Evolutionary conservation across 2,329 filamentous ascomycete genomes (phyloP), one percentile per base, ranked within the genome.

Genomic region (Talaromyces sp.): DNA sequence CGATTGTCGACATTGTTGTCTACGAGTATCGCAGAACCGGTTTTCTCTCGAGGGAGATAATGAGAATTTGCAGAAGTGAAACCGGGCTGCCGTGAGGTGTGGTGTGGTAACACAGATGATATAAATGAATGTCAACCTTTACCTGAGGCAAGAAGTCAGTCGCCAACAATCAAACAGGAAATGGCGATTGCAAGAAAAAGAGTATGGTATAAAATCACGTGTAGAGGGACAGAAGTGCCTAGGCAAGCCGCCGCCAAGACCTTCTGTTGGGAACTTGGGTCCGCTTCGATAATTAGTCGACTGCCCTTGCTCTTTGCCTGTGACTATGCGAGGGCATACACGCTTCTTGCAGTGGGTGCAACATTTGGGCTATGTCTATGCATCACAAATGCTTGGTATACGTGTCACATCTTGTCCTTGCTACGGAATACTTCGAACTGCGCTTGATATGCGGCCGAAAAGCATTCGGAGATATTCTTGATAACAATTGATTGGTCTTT

Each of bases 1-100:
- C 27, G 41, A 66, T 66, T 37, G 52, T 61, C n/a, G 64, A 52
- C 64, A 66, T 66, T 35, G 31, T 52, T 50, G 17, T 22, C 7
- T 33, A n/a, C 22, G 35, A 52, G 8, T 8, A 54, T 37, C 5
- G 17, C 11, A 39, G 17, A 50, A 35, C 17, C 27, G 19, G 27
- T 35, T 54, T 17, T n/a, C 13, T 22, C n/a, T 39, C 10, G 10
- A n/a, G 11, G 19, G 33, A 56, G 19, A 59, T 27, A 31, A 37
- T 39, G 39, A 39, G 19, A 27, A 50, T 50, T 31, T 19, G 3
- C 25, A 13, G 17, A 39, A 33, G 17, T 27, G 56, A 59, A 19
- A 15, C 11, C 19, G 8, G 33, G 35, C 17, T 17, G 52, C 39
- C 6, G 33, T 37, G 33, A 37, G 17, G 4, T 22, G 11, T 4